phyloP scores from a whole-genome alignment of 75 land plant genomes.

The Selaginella tamariscina region DNA sequence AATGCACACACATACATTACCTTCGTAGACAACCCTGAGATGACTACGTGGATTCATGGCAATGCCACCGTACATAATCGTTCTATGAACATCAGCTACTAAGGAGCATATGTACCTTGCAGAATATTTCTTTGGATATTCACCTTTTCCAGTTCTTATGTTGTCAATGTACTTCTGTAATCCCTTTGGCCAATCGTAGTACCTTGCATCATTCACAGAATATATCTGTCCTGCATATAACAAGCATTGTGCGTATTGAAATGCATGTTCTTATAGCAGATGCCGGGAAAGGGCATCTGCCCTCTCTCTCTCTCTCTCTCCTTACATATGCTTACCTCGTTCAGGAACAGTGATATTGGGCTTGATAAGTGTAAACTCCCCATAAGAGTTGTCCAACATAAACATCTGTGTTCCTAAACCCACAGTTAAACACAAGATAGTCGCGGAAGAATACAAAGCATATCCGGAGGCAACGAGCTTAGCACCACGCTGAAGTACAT shows the following conservation, averaged over 20 bases:
- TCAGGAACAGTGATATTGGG: slow-evolving; percentile 56
- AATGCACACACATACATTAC: too few species aligned
- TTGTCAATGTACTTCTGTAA: slow-evolving; percentile 69
- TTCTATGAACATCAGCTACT: slow-evolving; percentile 92
- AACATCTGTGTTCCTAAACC: slow-evolving; percentile 83
- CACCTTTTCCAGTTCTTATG: slow-evolving; percentile 83
- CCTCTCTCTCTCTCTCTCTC: too few species aligned
- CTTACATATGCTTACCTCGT: slow-evolving; percentile 44
- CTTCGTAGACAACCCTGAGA: slow-evolving; percentile 84
- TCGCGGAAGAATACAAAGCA: slow-evolving; percentile 90
- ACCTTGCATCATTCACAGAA: slow-evolving; percentile 95
- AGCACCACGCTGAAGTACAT: slow-evolving; percentile 78
- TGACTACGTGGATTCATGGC: slow-evolving; percentile 94
- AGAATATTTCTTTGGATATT: slow-evolving; percentile 84
- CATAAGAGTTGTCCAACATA: slow-evolving; percentile 75
- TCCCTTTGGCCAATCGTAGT: slow-evolving; percentile 94
- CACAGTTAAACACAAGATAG: slow-evolving; percentile 68
- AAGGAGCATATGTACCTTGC: slow-evolving; percentile 90
- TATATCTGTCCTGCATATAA: slow-evolving; percentile 74
- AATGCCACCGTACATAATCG: slow-evolving; percentile 83
- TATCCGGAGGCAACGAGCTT: slow-evolving; percentile 75
- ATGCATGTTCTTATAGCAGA: neutral
- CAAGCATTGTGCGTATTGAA: neutral
- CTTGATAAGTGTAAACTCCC: slow-evolving; percentile 85
- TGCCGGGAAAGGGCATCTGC: neutral